phyloP scores from a whole-genome alignment of 2,329 filamentous ascomycete species.

The Acarospora socialis region DNA sequence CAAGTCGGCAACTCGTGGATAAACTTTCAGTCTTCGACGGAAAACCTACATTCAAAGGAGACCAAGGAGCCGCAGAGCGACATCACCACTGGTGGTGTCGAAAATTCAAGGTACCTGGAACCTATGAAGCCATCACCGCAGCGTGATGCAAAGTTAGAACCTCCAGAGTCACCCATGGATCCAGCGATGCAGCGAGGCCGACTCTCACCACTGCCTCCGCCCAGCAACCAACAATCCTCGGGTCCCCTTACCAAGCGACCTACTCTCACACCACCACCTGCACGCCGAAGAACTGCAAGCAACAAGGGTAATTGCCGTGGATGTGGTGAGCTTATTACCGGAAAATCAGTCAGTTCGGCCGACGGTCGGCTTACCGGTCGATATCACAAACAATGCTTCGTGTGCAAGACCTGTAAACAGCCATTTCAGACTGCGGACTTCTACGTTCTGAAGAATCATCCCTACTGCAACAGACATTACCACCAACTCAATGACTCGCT shows the following conservation, averaged over 20 bases:
- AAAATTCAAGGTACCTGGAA: slow-evolving; percentile 12
- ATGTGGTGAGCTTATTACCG: slow-evolving; percentile 62
- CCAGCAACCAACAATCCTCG: slow-evolving; percentile 11
- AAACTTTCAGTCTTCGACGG: slow-evolving; percentile 41
- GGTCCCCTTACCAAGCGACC: slow-evolving; percentile 11
- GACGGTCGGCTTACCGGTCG: slow-evolving; percentile 83
- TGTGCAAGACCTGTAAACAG: slow-evolving; percentile 67
- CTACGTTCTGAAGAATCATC: slow-evolving; percentile 75
- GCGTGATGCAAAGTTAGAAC: too few relatives aligned
- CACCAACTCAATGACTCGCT: slow-evolving; percentile 81
- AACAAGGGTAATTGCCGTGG: slow-evolving; percentile 69
- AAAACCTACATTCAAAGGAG: slow-evolving; percentile 23
- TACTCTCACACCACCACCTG: slow-evolving; percentile 19
- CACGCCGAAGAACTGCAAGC: slow-evolving; percentile 27
- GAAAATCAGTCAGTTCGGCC: slow-evolving; percentile 86
- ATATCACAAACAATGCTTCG: slow-evolving; percentile 92
- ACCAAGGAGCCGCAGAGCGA: slow-evolving; percentile 10
- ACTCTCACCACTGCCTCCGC: slow-evolving; percentile 21
- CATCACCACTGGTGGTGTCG: background rate
- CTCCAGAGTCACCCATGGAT: slow-evolving; percentile 34
- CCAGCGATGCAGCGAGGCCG: slow-evolving; percentile 29
- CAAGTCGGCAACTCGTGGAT: slow-evolving; percentile 41
- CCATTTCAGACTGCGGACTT: slow-evolving; percentile 82
- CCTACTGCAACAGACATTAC: slow-evolving; percentile 86
- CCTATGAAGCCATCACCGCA: slow-evolving; percentile 18